Evolutionary conservation across 768 basidiomycete species (phyloP).

Genomic region (Paxillus ammoniavirescens): DNA sequence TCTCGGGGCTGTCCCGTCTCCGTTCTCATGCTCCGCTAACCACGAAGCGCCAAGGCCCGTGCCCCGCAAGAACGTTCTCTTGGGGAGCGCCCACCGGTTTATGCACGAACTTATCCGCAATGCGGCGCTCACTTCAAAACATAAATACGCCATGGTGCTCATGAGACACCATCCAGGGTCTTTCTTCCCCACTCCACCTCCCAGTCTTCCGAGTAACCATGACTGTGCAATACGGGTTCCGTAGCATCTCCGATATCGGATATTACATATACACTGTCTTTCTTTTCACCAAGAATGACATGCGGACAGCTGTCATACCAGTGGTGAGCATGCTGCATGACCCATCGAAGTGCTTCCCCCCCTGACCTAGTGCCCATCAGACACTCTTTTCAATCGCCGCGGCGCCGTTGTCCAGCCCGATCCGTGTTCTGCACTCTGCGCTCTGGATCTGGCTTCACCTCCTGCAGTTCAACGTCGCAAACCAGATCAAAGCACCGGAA

Average conservation of each 20-base stretch:
- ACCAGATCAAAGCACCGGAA: constrained; percentile 40
- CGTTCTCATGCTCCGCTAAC: too few species aligned
- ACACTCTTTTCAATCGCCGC: constrained; percentile 33
- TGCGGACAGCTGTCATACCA: constrained; percentile 46
- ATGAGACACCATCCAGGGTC: background rate
- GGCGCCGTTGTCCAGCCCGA: constrained; percentile 26
- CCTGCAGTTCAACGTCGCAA: constrained; percentile 43
- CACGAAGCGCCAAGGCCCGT: too few species aligned
- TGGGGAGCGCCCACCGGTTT: too few species aligned
- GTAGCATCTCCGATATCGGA: constrained; percentile 12
- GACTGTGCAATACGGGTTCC: constrained; percentile 13
- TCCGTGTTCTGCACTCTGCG: constrained; percentile 25
- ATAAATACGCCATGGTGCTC: background rate
- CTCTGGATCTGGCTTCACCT: constrained; percentile 48
- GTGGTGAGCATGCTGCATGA: constrained; percentile 33
- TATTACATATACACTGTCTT: constrained; percentile 31
- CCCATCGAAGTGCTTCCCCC: accelerated
- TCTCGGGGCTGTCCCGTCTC: too few species aligned
- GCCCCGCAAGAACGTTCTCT: too few species aligned
- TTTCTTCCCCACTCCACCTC: background rate
- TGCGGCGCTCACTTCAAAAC: background rate
- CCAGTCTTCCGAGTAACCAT: constrained; percentile 2
- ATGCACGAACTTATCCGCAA: background rate
- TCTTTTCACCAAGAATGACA: constrained; percentile 46
- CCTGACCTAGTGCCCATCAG: constrained; percentile 16